Conservation (phyloP, 2,329 filamentous ascomycete species). For the Colletotrichum echinochloae region DNA sequence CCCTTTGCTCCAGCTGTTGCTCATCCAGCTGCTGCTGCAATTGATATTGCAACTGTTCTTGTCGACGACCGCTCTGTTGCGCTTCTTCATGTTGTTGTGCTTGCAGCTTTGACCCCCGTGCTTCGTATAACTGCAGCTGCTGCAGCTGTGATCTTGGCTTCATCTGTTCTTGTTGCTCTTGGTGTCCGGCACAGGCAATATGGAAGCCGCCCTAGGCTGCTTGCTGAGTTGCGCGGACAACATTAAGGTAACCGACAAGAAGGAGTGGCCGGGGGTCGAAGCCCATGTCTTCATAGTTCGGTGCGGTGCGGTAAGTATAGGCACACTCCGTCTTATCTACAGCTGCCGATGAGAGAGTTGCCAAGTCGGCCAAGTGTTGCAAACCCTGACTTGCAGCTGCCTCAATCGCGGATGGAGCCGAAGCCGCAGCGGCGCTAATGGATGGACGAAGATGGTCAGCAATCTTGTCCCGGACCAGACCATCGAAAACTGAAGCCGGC, state of each 20-base stretch:
- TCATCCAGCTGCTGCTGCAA: neutral
- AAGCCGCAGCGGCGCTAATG: conserved; percentile 42
- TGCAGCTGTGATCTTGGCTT: neutral
- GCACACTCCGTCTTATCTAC: conserved; percentile 44
- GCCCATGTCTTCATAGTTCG: conserved; percentile 56
- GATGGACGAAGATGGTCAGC: conserved; percentile 53
- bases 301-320: conserved; percentile 40
- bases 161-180: neutral
- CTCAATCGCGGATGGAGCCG: conserved; percentile 53
- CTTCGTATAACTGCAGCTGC: neutral
- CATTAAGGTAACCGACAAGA: conserved; percentile 53
- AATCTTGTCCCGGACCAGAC: conserved; percentile 64
- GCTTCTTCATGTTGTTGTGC: neutral
- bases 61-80: neutral
- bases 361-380: conserved; percentile 71
- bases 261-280: conserved; percentile 56
- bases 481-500: conserved; percentile 66
- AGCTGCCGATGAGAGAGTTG: conserved; percentile 50
- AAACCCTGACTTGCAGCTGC: conserved; percentile 64
- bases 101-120: neutral
- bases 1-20: conserved; percentile 1
- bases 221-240: conserved; percentile 36
- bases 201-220: conserved; percentile 29
- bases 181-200: conserved; percentile 5
- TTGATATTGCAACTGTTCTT: neutral